Evolutionary conservation across 176 grass and related monocot species (phyloP).

Genomic region (Calamus simplicifolius): DNA sequence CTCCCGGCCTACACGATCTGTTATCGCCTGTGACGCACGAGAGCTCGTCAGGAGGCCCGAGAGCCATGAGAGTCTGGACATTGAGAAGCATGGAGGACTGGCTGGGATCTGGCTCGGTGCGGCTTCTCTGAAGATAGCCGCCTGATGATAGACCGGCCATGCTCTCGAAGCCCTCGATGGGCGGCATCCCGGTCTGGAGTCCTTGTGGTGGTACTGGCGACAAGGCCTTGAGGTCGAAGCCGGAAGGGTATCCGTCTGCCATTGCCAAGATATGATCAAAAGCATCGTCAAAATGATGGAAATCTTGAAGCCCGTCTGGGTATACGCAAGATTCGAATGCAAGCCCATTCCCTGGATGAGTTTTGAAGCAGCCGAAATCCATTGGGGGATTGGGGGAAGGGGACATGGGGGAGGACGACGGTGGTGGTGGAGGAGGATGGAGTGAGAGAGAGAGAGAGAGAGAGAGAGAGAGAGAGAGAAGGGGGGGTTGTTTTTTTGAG

Average conservation of each 20-base stretch:
- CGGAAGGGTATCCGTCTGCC: constrained; percentile 2
- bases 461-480: no score
- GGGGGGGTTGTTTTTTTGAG: no score
- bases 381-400: constrained; percentile 15
- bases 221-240: no score
- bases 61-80: constrained; percentile 5
- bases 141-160: background rate
- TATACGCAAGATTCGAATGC: constrained; percentile 24
- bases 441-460: no score
- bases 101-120: background rate
- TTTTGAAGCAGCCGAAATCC: constrained; percentile 45
- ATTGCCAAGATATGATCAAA: background rate
- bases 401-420: no score
- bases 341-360: constrained; percentile 13
- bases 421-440: no score
- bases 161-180: no score
- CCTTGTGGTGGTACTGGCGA: constrained; percentile 16
- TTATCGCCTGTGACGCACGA: constrained; percentile 13
- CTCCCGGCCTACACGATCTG: constrained; percentile 12
- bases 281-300: constrained; percentile 22
- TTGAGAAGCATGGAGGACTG: background rate
- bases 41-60: constrained; percentile 32
- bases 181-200: no score
- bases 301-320: constrained; percentile 9
- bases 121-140: background rate